Percentiles rank a stretch among this genome's conserved stretches.
Conservation (phyloP, 176 grass and related monocot genomes). For the Oryza nivara region DNA sequence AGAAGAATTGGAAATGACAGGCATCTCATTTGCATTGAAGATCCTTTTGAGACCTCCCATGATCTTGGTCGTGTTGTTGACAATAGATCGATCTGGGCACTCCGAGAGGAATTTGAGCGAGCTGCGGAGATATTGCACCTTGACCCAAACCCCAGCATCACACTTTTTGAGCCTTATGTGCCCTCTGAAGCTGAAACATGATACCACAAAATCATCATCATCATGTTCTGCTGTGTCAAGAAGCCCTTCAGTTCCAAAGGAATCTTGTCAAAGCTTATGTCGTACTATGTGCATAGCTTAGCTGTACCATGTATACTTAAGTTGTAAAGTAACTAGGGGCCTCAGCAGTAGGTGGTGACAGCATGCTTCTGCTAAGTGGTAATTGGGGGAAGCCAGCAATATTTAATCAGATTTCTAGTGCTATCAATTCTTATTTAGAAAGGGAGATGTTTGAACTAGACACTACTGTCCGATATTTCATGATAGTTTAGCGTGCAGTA, state of each 20-base stretch:
- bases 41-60: slow-evolving; percentile 85
- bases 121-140: slow-evolving; percentile 84
- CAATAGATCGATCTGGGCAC: slow-evolving; percentile 77
- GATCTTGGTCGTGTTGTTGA: slow-evolving; percentile 94
- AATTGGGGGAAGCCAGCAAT: neutral
- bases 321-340: slow-evolving; percentile 38
- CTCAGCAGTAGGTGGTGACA: neutral
- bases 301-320: slow-evolving; percentile 43
- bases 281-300: slow-evolving; percentile 47
- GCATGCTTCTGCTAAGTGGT: neutral
- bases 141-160: slow-evolving; percentile 62
- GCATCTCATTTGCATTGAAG: slow-evolving; percentile 98
- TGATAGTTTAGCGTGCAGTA: neutral
- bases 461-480: neutral
- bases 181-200: slow-evolving; percentile 37
- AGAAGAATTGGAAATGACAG: slow-evolving; percentile 89
- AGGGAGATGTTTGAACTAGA: neutral
- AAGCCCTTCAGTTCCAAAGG: neutral
- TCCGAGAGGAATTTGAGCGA: slow-evolving; percentile 93
- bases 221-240: neutral
- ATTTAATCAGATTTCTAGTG: neutral
- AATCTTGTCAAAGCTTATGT: neutral
- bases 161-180: slow-evolving; percentile 74
- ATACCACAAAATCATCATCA: neutral
- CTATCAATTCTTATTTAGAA: neutral